Percentiles rank a stretch among this genome's conserved stretches.
phyloP scores from a whole-genome alignment of 2,329 filamentous ascomycete genomes.

The Fusarium sp. region DNA sequence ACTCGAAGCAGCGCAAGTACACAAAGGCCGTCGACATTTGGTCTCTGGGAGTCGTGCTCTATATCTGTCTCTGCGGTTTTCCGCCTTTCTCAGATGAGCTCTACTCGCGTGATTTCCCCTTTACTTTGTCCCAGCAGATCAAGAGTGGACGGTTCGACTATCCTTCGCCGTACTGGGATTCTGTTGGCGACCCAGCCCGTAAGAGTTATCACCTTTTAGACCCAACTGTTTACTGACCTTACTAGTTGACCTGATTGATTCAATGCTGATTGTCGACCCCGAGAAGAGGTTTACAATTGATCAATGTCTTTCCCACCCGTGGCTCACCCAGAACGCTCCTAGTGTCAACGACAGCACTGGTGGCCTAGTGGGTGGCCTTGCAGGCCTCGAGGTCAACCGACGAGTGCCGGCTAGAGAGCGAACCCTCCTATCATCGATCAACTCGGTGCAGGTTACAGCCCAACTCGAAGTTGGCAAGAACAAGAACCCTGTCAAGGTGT shows the following conservation, averaged over 20 bases:
- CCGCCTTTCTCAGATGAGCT: slow-evolving; percentile 97
- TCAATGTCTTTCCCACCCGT: slow-evolving; percentile 90
- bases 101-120: slow-evolving; percentile 83
- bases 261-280: slow-evolving; percentile 91
- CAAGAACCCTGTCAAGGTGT: slow-evolving; percentile 76
- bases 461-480: slow-evolving; percentile 67
- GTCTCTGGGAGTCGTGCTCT: slow-evolving; percentile 97
- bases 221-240: slow-evolving; percentile 2
- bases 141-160: slow-evolving; percentile 91
- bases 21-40: slow-evolving; percentile 96
- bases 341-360: slow-evolving; percentile 88
- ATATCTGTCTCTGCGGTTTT: slow-evolving; percentile 97
- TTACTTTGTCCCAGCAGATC: slow-evolving; percentile 91
- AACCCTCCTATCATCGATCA: slow-evolving; percentile 85
- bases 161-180: slow-evolving; percentile 89
- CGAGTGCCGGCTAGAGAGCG: slow-evolving; percentile 85
- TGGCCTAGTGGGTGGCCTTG: slow-evolving; percentile 88
- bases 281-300: slow-evolving; percentile 88
- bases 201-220: slow-evolving; percentile 44
- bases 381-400: slow-evolving; percentile 83
- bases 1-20: slow-evolving; percentile 85
- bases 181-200: slow-evolving; percentile 75
- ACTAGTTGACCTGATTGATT: slow-evolving; percentile 87
- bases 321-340: slow-evolving; percentile 75
- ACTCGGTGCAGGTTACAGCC: slow-evolving; percentile 72